These are phyloP conservation scores for Sonneratia alba DNA, from an alignment of 345 rosid genomes.

Conservation along the genomic window DNA sequence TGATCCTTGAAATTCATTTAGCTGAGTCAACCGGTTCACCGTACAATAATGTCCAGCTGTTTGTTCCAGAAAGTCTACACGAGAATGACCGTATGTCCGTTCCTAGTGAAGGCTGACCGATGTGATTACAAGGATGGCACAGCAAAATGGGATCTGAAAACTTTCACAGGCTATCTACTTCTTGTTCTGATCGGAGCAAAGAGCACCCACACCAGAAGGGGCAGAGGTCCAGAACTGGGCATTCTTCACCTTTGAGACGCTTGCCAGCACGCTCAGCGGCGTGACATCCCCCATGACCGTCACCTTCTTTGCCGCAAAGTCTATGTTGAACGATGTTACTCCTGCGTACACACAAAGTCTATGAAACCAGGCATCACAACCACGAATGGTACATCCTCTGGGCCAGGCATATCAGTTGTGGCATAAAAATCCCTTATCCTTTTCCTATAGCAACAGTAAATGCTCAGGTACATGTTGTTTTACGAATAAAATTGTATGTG, in stretches of 20 bases:
- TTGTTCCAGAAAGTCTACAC: too few relatives aligned
- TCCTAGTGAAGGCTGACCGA: not conserved
- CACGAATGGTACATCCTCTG: not conserved
- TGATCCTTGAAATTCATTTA: too few relatives aligned
- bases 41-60: too few relatives aligned
- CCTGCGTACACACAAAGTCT: constrained; percentile 30
- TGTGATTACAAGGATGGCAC: not conserved
- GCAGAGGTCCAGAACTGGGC: constrained; percentile 70
- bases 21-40: too few relatives aligned
- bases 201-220: constrained; percentile 2
- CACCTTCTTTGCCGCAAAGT: constrained; percentile 83
- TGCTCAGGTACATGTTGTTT: too few relatives aligned
- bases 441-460: too few relatives aligned
- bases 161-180: not conserved
- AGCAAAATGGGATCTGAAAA: not conserved
- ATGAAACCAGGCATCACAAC: not conserved
- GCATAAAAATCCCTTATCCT: too few relatives aligned
- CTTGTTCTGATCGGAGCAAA: not conserved
- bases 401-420: not conserved
- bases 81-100: too few relatives aligned
- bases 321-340: constrained; percentile 76
- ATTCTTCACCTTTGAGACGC: constrained; percentile 79
- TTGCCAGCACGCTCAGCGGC: constrained; percentile 59
- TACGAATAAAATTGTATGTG: too few relatives aligned
- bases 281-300: constrained; percentile 74